A percentile compares a stretch with the other conserved stretches of the same genome.
These are phyloP conservation scores for Thermochaetoides thermophila DNA, from an alignment of 495 filamentous ascomycete genomes.

Conservation along the genomic window DNA sequence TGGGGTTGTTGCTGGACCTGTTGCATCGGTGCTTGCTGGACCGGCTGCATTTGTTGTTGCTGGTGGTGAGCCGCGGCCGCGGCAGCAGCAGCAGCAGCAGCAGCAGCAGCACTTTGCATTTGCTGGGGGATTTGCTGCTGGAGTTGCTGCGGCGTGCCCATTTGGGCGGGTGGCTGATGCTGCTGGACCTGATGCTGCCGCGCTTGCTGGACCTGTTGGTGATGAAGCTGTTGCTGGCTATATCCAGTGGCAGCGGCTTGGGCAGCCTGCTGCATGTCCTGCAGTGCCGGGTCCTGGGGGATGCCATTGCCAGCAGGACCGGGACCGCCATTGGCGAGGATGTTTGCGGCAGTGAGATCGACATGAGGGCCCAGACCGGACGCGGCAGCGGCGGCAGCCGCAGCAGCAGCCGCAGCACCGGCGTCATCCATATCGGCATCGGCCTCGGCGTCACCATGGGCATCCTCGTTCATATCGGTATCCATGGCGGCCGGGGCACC, in stretches of 20 bases:
- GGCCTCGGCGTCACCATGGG: constrained; percentile 18
- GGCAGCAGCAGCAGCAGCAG: too few species aligned
- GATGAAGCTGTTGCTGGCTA: constrained; percentile 13
- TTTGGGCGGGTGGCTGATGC: constrained; percentile 12
- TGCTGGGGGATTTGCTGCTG: too few species aligned
- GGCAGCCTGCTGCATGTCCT: constrained; percentile 5
- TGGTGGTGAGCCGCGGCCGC: too few species aligned
- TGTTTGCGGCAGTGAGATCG: constrained; percentile 18
- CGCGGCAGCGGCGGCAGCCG: constrained; percentile 4
- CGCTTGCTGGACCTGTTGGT: constrained; percentile 8
- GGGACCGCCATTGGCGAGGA: constrained; percentile 16
- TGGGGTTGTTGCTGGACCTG: constrained; percentile 20
- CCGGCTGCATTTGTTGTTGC: constrained; percentile 13
- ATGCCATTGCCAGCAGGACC: constrained; percentile 1
- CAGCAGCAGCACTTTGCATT: too few species aligned
- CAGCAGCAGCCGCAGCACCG: background rate
- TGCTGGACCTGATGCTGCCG: constrained; percentile 10
- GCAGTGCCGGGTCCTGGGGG: background rate
- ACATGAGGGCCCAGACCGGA: constrained; percentile 16
- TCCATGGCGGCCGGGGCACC: constrained; percentile 26
- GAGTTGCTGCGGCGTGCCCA: constrained; percentile 8
- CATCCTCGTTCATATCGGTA: constrained; percentile 14
- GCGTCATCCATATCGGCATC: constrained; percentile 18
- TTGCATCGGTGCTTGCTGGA: constrained; percentile 17
- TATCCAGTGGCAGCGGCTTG: too few species aligned